Conservation (phyloP, 2,329 filamentous ascomycete genomes). For the Ophiocordyceps unilateralis region DNA sequence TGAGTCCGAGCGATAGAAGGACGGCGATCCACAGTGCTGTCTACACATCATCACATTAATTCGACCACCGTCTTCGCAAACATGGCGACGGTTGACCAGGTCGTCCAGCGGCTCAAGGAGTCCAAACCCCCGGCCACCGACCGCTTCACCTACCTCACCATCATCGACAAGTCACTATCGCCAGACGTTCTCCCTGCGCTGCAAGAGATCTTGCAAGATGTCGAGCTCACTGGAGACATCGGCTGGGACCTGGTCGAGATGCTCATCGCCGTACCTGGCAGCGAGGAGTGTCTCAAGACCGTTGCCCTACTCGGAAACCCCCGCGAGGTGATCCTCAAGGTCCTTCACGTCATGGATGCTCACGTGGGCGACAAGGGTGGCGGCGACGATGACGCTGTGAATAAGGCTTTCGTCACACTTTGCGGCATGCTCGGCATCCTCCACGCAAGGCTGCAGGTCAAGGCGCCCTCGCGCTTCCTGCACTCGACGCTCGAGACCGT, state of each 20-base stretch:
- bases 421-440: slow-evolving; percentile 56
- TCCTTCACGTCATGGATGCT: slow-evolving; percentile 53
- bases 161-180: slow-evolving; percentile 56
- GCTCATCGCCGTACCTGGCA: slow-evolving; percentile 48
- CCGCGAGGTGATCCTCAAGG: slow-evolving; percentile 64
- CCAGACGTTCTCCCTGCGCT: slow-evolving; percentile 49
- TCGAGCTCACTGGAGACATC: slow-evolving; percentile 53
- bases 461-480: slow-evolving; percentile 62
- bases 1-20: no score
- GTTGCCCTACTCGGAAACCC: slow-evolving; percentile 66
- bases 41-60: neutral
- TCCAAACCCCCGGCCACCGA: slow-evolving; percentile 39
- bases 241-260: slow-evolving; percentile 73
- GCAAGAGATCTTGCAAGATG: slow-evolving; percentile 51
- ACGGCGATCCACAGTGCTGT: no score
- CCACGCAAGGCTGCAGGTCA: slow-evolving; percentile 59
- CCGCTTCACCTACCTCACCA: slow-evolving; percentile 60
- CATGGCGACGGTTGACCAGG: slow-evolving; percentile 20
- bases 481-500: slow-evolving; percentile 61
- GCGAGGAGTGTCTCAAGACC: slow-evolving; percentile 54
- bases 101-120: slow-evolving; percentile 28
- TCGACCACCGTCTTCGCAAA: neutral
- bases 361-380: slow-evolving; percentile 18
- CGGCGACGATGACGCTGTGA: slow-evolving; percentile 7
- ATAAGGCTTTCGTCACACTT: slow-evolving; percentile 46